phyloP scores from a whole-genome alignment of 441 rosid genomes.

The Melianthus villosus region DNA sequence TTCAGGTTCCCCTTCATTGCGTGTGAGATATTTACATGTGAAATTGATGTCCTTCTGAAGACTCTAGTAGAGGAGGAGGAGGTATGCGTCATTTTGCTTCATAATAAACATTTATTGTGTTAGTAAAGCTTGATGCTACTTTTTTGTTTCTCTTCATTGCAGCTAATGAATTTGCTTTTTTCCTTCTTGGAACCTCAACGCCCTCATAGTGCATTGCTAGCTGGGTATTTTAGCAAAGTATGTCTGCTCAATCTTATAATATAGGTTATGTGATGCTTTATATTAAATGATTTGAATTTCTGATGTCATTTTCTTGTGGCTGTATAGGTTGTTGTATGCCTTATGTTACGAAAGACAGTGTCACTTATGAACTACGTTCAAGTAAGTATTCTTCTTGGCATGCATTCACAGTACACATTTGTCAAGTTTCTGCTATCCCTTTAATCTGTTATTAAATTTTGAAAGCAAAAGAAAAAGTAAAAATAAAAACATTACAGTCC shows the following conservation, averaged over 20 bases:
- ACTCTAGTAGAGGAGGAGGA: slow-evolving; percentile 86
- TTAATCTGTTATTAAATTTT: background rate
- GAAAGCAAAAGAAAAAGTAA: background rate
- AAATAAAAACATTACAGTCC: no score
- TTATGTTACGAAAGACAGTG: slow-evolving; percentile 77
- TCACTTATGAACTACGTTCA: slow-evolving; percentile 77
- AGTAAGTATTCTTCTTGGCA: slow-evolving; percentile 29
- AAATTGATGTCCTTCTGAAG: slow-evolving; percentile 81
- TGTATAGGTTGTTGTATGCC: slow-evolving; percentile 74
- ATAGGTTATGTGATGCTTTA: background rate
- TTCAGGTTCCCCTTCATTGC: slow-evolving; percentile 87
- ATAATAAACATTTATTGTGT: background rate
- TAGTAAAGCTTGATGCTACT: background rate
- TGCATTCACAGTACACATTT: background rate
- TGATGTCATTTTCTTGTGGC: slow-evolving; percentile 14
- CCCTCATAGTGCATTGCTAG: slow-evolving; percentile 74
- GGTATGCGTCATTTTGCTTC: slow-evolving; percentile 22
- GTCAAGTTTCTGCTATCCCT: background rate
- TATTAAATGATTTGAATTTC: background rate
- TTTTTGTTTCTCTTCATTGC: slow-evolving; percentile 14
- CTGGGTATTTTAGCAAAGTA: slow-evolving; percentile 98
- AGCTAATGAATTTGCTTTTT: slow-evolving; percentile 89
- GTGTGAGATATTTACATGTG: slow-evolving; percentile 94
- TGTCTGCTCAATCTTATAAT: slow-evolving; percentile 5
- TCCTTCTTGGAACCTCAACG: slow-evolving; percentile 80